phyloP scores from a whole-genome alignment of 169 alveolate species.

The Ichthyophthirius multifiliis region DNA sequence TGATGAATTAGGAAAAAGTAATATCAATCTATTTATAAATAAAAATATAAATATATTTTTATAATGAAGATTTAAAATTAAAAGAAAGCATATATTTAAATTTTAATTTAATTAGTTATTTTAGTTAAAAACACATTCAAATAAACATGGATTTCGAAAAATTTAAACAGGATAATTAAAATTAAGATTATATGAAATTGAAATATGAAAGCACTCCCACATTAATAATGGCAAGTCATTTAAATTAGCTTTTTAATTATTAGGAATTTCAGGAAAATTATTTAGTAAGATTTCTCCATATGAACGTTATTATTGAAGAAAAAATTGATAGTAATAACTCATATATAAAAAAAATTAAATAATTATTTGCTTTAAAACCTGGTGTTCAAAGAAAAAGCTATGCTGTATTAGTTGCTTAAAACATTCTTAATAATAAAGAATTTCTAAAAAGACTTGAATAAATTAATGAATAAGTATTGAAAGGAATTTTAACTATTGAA shows the following conservation, averaged over 20 bases:
- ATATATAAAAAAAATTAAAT: neutral
- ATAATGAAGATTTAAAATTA: neutral
- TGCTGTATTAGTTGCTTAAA: neutral
- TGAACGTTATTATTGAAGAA: neutral
- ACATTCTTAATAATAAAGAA: neutral
- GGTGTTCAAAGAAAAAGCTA: neutral
- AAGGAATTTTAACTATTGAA: neutral
- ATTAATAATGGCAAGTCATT: neutral
- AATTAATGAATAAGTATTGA: neutral
- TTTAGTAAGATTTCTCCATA: neutral
- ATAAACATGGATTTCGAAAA: neutral
- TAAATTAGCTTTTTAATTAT: neutral
- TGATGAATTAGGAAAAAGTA: slow-evolving; percentile 8
- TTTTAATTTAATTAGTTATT: neutral
- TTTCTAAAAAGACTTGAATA: neutral
- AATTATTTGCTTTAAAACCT: neutral
- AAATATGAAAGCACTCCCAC: neutral
- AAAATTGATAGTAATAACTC: neutral
- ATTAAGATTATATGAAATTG: neutral
- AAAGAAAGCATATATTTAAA: neutral
- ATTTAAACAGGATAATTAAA: neutral
- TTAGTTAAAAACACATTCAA: neutral
- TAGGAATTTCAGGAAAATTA: neutral
- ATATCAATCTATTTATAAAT: neutral
- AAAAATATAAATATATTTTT: neutral